These are phyloP conservation scores for Gilbertella persicaria DNA, from an alignment of 371 early-diverging fungal species.

Conservation along the genomic window DNA sequence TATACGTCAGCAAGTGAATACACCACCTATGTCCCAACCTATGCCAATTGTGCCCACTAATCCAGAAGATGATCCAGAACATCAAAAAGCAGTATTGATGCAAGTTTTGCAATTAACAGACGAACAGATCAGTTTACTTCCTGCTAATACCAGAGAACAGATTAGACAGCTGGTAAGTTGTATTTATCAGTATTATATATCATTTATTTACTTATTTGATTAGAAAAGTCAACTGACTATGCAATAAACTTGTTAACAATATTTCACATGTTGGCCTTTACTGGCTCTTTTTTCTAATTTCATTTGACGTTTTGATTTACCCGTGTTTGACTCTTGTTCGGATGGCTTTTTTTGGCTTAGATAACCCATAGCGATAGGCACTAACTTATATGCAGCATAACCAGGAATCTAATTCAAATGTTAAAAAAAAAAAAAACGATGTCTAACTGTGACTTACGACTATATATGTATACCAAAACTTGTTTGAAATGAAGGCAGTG, in stretches of 20 bases:
- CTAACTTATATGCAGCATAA: constrained; percentile 60
- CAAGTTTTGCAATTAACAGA: constrained; percentile 57
- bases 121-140: constrained; percentile 54
- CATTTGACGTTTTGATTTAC: constrained; percentile 62
- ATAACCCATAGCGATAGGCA: constrained; percentile 58
- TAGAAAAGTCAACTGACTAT: constrained; percentile 38
- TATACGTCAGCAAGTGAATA: constrained; percentile 2
- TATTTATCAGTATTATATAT: background rate
- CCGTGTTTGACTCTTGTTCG: constrained; percentile 16
- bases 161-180: constrained; percentile 56
- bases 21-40: constrained; percentile 1
- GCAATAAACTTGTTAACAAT: constrained; percentile 25
- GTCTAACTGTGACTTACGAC: constrained; percentile 40
- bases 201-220: constrained; percentile 1
- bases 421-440: background rate
- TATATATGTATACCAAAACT: constrained; percentile 73
- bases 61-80: constrained; percentile 37
- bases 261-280: constrained; percentile 54
- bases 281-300: constrained; percentile 64
- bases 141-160: constrained; percentile 55
- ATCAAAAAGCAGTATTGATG: constrained; percentile 53
- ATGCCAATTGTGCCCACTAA: background rate
- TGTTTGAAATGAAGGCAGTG: constrained; percentile 63
- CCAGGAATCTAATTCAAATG: constrained; percentile 55
- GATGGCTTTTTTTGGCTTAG: constrained; percentile 32